Conservation (phyloP, 805 yeast genomes). For the Ogataea neopini region DNA sequence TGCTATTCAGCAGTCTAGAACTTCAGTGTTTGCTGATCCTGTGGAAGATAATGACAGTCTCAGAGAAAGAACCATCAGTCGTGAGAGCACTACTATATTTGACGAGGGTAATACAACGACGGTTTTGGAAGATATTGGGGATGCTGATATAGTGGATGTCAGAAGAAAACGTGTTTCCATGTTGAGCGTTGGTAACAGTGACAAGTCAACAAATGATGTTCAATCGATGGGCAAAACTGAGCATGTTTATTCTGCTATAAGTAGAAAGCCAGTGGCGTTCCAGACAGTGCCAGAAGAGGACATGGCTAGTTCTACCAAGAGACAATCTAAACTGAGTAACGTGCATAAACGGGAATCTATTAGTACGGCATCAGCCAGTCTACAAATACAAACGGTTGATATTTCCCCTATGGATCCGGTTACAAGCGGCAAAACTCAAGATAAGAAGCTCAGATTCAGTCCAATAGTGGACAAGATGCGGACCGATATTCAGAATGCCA, state of each 20-base stretch:
- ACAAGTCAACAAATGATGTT: background rate
- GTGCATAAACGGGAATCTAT: slow-evolving; percentile 14
- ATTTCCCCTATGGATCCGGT: slow-evolving; percentile 32
- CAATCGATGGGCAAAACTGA: background rate
- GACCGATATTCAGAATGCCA: slow-evolving; percentile 4
- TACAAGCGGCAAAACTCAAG: slow-evolving; percentile 11
- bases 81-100: slow-evolving; percentile 23
- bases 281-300: slow-evolving; percentile 16
- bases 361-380: slow-evolving; percentile 13
- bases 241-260: slow-evolving; percentile 4
- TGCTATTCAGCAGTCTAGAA: slow-evolving; percentile 6
- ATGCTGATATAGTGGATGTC: slow-evolving; percentile 5
- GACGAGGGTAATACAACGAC: slow-evolving; percentile 18
- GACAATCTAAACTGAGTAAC: slow-evolving; percentile 8
- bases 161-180: slow-evolving; percentile 1
- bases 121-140: slow-evolving; percentile 10
- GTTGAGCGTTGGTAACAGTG: slow-evolving; percentile 9
- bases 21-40: slow-evolving; percentile 32
- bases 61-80: slow-evolving; percentile 6
- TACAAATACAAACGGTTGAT: slow-evolving; percentile 21
- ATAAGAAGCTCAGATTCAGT: slow-evolving; percentile 10
- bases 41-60: slow-evolving; percentile 19
- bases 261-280: slow-evolving; percentile 3
- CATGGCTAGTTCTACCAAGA: background rate
- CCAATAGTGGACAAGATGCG: slow-evolving; percentile 8